Evolutionary conservation across 139 green algal genomes (phyloP).

Genomic region (Auxenochlorella pyrenoidosa): DNA sequence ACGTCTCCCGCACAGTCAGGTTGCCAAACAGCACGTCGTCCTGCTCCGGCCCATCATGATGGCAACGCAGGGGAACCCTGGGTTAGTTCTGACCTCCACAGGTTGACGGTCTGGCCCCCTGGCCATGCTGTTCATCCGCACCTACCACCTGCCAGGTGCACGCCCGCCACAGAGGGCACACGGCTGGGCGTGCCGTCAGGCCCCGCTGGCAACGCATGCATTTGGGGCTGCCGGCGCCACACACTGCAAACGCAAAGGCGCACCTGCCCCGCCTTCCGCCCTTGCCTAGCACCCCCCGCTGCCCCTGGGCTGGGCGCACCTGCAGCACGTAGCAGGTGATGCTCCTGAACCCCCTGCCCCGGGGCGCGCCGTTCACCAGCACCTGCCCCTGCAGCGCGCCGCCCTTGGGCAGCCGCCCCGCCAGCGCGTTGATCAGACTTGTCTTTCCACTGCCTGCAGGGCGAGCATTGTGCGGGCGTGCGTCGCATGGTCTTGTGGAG

Average conservation of each 20-base stretch:
- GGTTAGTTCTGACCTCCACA: too few relatives aligned
- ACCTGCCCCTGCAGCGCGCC: slow-evolving; percentile 38
- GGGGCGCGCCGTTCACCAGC: slow-evolving; percentile 40
- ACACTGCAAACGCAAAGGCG: too few relatives aligned
- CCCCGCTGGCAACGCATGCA: too few relatives aligned
- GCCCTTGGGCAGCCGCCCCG: slow-evolving; percentile 42
- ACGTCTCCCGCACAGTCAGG: slow-evolving; percentile 75
- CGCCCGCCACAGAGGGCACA: neutral
- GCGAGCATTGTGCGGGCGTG: neutral
- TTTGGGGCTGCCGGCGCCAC: too few relatives aligned
- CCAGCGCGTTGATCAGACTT: slow-evolving; percentile 47
- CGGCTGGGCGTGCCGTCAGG: too few relatives aligned
- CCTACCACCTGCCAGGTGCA: neutral
- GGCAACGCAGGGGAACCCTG: too few relatives aligned
- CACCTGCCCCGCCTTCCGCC: too few relatives aligned
- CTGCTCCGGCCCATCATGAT: neutral
- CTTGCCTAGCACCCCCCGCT: neutral
- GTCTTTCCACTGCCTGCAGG: slow-evolving; percentile 51
- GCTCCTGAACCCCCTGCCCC: slow-evolving; percentile 20
- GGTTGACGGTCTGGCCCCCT: too few relatives aligned
- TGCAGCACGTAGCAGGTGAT: slow-evolving; percentile 36
- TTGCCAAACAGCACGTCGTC: slow-evolving; percentile 73
- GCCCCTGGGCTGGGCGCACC: neutral
- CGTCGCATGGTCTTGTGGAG: neutral
- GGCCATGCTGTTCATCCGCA: neutral